phyloP scores from a whole-genome alignment of 805 yeast genomes.

The Candida parachauliodes region DNA sequence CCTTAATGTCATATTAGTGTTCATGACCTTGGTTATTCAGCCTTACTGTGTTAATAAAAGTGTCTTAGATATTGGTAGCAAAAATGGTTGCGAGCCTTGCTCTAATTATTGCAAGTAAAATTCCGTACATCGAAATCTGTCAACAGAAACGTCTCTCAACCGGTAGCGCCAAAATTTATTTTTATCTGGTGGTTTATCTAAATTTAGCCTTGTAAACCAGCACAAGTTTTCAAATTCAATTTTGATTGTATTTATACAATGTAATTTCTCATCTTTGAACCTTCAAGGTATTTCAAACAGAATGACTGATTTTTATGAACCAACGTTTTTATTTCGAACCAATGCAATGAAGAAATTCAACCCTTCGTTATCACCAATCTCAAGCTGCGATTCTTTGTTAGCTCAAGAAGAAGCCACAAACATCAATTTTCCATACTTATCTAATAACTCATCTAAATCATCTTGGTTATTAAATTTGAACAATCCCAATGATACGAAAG shows the following conservation, averaged over 20 bases:
- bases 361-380: constrained; percentile 20
- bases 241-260: background rate
- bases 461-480: constrained; percentile 30
- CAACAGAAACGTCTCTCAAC: no score
- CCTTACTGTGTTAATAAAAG: no score
- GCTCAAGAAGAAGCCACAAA: background rate
- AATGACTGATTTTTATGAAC: constrained; percentile 35
- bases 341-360: constrained; percentile 34
- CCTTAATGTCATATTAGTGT: no score
- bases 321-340: constrained; percentile 39
- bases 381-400: constrained; percentile 14
- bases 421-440: background rate
- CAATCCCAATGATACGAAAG: constrained; percentile 25
- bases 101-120: constrained; percentile 1
- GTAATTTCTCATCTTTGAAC: background rate
- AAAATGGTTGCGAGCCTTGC: no score
- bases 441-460: constrained; percentile 7
- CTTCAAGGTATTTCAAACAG: background rate
- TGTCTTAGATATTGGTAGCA: no score
- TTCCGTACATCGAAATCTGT: no score
- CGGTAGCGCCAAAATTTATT: no score
- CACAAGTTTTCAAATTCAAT: background rate
- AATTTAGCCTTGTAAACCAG: background rate
- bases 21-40: no score
- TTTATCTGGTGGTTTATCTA: constrained; percentile 1